Base-by-base conservation (phyloP, 805 yeast genomes). In the Yarrowia sp. region DNA sequence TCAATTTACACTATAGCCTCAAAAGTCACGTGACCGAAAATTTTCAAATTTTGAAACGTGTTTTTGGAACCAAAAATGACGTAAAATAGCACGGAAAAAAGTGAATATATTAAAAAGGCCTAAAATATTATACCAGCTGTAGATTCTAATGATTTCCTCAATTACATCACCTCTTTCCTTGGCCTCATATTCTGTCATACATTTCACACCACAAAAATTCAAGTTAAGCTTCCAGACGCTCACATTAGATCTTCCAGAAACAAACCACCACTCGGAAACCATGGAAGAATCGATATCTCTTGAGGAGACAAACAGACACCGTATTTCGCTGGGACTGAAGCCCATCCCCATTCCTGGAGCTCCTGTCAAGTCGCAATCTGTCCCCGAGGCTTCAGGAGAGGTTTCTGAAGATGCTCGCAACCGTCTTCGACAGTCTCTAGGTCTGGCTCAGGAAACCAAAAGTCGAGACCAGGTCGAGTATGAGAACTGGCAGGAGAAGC, bases 221-320 rank as follows among this genome's bases (percentile, higher is more conserved):
- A 21, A 43, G 38, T 30, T 48, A 48, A 51, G 22, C 58, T 51
- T 51, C 10, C 35, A 33, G 36, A 32, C 32, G n/a, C 16, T 24
- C 35, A 24, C 30, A 33, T 28, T 14, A 16, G 28, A 51, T 35
- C 24, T 51, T 51, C n/a, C n/a, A n/a, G n/a, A n/a, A n/a, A n/a
- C n/a, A n/a, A n/a, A n/a, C n/a, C 41, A 51, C 14, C 58, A 51
- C 54, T 32, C 14, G 17, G 32, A n/a, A 35, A 51, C 28, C 58
- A 41, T 58, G 49, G 63, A 58, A 28, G 69, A 70, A 48, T 61
- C 69, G 28, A 68, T 75, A 16, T 75, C 79, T 11, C 54, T 86
- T 1, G 85, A 81, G 67, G 89, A 86, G 68, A 86, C 90, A 0
- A 86, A 86, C 70, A 77, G 72, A 69, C 75, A 84, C 9, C 75